Conservation (phyloP, 164 flowering plant species). For the Macadamia tetraphylla region DNA sequence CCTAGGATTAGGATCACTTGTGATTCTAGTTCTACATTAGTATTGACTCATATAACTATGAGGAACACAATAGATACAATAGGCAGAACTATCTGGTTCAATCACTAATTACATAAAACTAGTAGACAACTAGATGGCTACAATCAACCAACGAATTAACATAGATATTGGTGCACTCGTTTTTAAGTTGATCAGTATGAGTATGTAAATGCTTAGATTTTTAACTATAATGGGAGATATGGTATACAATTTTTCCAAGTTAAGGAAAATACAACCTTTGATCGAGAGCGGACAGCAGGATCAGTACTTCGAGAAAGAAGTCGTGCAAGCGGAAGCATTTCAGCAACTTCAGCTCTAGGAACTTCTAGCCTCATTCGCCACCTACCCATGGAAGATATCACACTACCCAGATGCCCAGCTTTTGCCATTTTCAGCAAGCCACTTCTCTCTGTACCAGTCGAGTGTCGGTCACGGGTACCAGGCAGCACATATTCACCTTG, state of each 20-base stretch:
- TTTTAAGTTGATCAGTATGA: too few species aligned
- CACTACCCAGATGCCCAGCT: constrained; percentile 85
- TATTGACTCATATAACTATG: too few species aligned
- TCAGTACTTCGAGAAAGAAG: constrained; percentile 94
- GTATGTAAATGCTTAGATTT: too few species aligned
- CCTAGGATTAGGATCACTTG: too few species aligned
- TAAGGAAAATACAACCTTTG: constrained; percentile 55
- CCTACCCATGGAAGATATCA: constrained; percentile 97
- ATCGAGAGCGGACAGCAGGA: constrained; percentile 93
- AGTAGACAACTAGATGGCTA: too few species aligned
- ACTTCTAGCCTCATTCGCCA: constrained; percentile 99
- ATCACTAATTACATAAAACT: too few species aligned
- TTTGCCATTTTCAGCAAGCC: constrained; percentile 68
- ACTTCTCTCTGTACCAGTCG: constrained; percentile 47
- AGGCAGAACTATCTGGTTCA: too few species aligned
- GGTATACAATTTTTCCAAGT: neutral
- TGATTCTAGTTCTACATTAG: too few species aligned
- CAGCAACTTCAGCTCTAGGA: constrained; percentile 91
- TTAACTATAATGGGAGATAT: too few species aligned
- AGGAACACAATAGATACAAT: too few species aligned
- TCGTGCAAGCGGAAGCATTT: constrained; percentile 98
- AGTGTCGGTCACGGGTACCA: constrained; percentile 74
- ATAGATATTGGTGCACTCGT: too few species aligned
- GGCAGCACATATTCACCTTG: constrained; percentile 99
- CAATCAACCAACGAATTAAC: too few species aligned